Conservation (phyloP, 768 basidiomycete species). For the Calvatia gigantea region DNA sequence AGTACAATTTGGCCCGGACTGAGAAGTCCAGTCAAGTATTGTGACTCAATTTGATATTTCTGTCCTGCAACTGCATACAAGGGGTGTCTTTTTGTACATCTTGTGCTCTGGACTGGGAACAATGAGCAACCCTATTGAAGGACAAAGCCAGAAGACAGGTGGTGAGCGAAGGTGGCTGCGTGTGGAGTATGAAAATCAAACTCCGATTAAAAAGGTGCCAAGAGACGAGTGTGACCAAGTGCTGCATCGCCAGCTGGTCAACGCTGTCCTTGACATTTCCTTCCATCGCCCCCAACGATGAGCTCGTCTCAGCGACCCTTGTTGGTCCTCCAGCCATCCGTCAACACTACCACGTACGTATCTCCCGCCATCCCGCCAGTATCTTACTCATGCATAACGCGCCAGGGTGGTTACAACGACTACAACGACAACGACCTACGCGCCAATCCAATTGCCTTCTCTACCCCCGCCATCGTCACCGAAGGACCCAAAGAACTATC, state of each 20-base stretch:
- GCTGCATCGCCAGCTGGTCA: neutral
- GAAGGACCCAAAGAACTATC: constrained; percentile 78
- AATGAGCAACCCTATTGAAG: neutral
- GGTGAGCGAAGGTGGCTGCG: constrained; percentile 29
- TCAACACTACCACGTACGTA: constrained; percentile 80
- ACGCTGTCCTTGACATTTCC: constrained; percentile 17
- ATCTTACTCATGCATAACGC: constrained; percentile 20
- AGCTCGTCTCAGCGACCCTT: constrained; percentile 61
- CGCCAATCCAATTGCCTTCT: constrained; percentile 79
- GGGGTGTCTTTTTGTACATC: neutral
- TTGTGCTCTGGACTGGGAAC: neutral
- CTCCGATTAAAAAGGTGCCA: constrained; percentile 23
- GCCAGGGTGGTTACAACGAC: constrained; percentile 86
- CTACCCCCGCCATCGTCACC: constrained; percentile 69
- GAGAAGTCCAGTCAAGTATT: constrained; percentile 1
- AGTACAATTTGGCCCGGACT: too few relatives aligned
- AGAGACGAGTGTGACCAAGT: constrained; percentile 9
- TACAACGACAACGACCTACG: constrained; percentile 85
- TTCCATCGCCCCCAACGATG: constrained; percentile 37
- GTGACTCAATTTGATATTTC: neutral
- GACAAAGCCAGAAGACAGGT: neutral
- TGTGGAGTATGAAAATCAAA: constrained; percentile 20
- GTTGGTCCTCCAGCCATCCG: constrained; percentile 74
- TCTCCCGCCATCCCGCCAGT: neutral
- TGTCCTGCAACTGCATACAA: neutral